phyloP scores from a whole-genome alignment of 495 filamentous ascomycete species.

The Cudoniella acicularis region DNA sequence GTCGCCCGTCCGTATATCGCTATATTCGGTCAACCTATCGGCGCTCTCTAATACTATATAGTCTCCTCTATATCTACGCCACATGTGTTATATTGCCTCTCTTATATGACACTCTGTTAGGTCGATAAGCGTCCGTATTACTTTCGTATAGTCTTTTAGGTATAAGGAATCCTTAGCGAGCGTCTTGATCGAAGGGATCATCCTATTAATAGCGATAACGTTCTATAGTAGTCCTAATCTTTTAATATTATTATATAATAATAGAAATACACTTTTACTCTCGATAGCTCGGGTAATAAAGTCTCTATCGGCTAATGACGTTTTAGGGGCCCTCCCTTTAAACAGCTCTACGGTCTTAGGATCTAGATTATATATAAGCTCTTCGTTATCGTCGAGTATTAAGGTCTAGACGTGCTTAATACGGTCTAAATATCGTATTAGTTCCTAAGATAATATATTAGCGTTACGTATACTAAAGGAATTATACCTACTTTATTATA shows the following conservation, averaged over 20 bases:
- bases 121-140: conserved; percentile 13
- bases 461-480: conserved; percentile 6
- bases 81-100: conserved; percentile 18
- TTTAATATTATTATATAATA: conserved; percentile 12
- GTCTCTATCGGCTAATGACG: conserved; percentile 16
- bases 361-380: conserved; percentile 19
- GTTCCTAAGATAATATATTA: conserved; percentile 15
- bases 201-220: conserved; percentile 13
- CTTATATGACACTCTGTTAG: conserved; percentile 14
- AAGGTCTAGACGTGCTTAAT: conserved; percentile 17
- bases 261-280: conserved; percentile 13
- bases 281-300: conserved; percentile 10
- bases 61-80: conserved; percentile 14
- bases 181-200: conserved; percentile 19
- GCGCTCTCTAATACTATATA: conserved; percentile 19
- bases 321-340: conserved; percentile 16
- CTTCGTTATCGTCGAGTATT: conserved; percentile 13
- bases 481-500: conserved; percentile 14
- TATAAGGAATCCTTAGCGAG: conserved; percentile 19
- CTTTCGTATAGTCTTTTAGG: conserved; percentile 17
- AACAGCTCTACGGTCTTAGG: conserved; percentile 14
- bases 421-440: conserved; percentile 17
- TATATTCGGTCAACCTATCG: conserved; percentile 14
- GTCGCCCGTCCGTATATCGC: conserved; percentile 12
- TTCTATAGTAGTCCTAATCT: conserved; percentile 16